phyloP scores from a whole-genome alignment of 2,329 filamentous ascomycete species.

The Davidsoniella neocaledoniae region DNA sequence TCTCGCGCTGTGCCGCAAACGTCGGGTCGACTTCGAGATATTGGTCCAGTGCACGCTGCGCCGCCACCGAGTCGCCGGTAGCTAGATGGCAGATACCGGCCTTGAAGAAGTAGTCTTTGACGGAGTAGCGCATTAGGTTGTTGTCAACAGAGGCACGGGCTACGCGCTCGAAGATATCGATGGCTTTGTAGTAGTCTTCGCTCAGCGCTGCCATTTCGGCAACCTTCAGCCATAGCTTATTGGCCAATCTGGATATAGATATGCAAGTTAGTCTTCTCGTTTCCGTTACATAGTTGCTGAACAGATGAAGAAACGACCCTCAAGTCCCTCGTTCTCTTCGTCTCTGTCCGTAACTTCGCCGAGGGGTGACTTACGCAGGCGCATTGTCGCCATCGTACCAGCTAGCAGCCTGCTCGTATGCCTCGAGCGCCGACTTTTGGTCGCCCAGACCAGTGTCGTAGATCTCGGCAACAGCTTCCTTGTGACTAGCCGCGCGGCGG shows the following conservation, averaged over 20 bases:
- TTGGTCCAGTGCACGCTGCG: conserved; percentile 61
- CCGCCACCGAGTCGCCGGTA: conserved; percentile 56
- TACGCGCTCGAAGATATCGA: conserved; percentile 70
- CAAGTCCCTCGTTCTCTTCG: neutral
- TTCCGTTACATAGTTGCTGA: no score
- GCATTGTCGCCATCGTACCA: conserved; percentile 87
- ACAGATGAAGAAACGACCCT: no score
- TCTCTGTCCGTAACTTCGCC: neutral
- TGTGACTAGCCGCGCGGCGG: conserved; percentile 73
- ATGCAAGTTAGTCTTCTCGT: neutral
- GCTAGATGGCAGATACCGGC: conserved; percentile 79
- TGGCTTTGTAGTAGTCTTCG: conserved; percentile 69
- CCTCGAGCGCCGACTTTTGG: conserved; percentile 58
- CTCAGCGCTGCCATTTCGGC: conserved; percentile 74
- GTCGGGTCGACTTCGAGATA: conserved; percentile 66
- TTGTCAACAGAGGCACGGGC: conserved; percentile 64
- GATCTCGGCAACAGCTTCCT: conserved; percentile 75
- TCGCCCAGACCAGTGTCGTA: conserved; percentile 72
- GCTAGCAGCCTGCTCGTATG: conserved; percentile 69
- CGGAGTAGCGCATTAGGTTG: conserved; percentile 82
- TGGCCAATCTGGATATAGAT: conserved; percentile 47
- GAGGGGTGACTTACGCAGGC: conserved; percentile 43
- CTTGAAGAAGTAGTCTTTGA: conserved; percentile 93
- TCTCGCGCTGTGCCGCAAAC: conserved; percentile 64
- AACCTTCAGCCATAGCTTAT: conserved; percentile 85